A percentile compares a stretch with the other conserved stretches of the same genome.
These are phyloP conservation scores for Emergomyces pasteurianus DNA, from an alignment of 2,329 filamentous ascomycete genomes.

Conservation along the genomic window DNA sequence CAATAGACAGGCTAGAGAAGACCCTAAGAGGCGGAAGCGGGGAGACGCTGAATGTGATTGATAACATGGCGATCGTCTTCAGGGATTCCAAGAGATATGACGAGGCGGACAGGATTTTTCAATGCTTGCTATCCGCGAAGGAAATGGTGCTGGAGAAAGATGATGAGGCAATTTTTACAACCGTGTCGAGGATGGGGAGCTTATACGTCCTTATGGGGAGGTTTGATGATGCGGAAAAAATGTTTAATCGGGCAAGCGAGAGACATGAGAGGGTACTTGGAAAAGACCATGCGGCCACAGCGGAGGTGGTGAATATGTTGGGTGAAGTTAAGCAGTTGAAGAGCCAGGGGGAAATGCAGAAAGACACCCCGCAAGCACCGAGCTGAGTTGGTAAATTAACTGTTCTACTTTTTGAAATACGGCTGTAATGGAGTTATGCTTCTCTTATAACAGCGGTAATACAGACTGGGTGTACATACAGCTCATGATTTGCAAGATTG, in stretches of 20 bases:
- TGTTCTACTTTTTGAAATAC: neutral
- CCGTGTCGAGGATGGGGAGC: neutral
- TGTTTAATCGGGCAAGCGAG: neutral
- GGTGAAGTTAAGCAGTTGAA: neutral
- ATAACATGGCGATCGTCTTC: neutral
- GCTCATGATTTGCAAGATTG: too few relatives aligned
- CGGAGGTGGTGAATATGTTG: neutral
- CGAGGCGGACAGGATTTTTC: neutral
- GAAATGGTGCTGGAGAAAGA: neutral
- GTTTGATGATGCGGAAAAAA: neutral
- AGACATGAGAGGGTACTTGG: neutral
- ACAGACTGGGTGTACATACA: too few relatives aligned
- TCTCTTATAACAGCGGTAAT: neutral
- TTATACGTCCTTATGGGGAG: neutral
- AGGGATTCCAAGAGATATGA: neutral
- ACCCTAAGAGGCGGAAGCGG: neutral
- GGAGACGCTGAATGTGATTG: neutral
- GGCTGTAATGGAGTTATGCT: neutral
- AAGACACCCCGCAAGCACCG: neutral
- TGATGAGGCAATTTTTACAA: neutral
- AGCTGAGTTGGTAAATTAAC: neutral
- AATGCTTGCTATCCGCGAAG: neutral
- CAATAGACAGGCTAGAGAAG: neutral
- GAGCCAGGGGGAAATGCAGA: too few relatives aligned
- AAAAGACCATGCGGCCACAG: neutral